Evolutionary conservation across 345 rosid species (phyloP), one percentile per base, ranked within the genome.

Genomic region (Capsella bursapastoris): DNA sequence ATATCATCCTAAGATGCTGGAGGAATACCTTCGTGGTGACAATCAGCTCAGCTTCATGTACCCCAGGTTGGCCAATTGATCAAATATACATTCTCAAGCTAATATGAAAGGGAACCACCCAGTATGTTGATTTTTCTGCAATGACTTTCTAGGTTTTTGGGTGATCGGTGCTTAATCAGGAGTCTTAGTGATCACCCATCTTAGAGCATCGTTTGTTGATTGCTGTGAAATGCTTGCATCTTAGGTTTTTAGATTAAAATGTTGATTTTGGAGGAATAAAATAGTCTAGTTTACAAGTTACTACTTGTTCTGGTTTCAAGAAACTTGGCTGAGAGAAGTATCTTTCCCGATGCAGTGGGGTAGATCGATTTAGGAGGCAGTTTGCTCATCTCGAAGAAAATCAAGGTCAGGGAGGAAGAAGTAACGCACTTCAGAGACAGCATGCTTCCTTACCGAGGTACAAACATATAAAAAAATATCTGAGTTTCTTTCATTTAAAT

Each of bases 311-410:
- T 31, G 28, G 76, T 72, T 41, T 29, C 31, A 29, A 4, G 22
- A 44, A 28, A 37, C 5, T 57, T 13, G 13, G 37, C 18, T 48
- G 37, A 9, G 48, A 12, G 38, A n/a, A 3, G 8, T 57, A 16
- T 27, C 2, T 43, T 66, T 57, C 14, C 43, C 3, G 75, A 68
- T 77, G 7, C 72, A 94, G 98, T 76, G 98, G 98, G 15, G 97
- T 94, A 48, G 98, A 94, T 82, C 89, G 98, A 61, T 94, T 94
- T 78, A 90, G 83, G 89, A 80, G 97, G 64, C 98, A 94, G 72
- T 94, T 94, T 82, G 98, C 98, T 1, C 97, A 94, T 79, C 89
- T 94, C 27, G 98, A 94, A 86, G 98, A 94, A 79, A 88, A 86
- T 72, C 76, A 76, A 74, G 88, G 90, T 72, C 91, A 82, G 75